Conservation (phyloP, 257 asterid genomes). For the Ajuga chamaepitys region DNA sequence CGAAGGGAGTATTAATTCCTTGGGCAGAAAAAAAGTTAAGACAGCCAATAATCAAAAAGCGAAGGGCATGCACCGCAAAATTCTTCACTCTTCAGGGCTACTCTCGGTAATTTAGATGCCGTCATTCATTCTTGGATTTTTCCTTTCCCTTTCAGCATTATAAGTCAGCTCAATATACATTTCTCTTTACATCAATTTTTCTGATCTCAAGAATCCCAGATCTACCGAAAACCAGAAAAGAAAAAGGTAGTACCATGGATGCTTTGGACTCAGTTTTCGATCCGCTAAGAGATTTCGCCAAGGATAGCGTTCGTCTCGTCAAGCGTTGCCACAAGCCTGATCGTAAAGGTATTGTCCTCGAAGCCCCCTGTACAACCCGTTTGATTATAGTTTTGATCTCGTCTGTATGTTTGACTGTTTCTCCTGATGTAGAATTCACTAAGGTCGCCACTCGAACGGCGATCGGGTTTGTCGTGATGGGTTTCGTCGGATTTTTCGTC, state of each 20-base stretch:
- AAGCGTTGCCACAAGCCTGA: conserved; percentile 66
- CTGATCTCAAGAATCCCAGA: conserved; percentile 14
- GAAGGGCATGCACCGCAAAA: not conserved
- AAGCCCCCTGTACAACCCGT: not conserved
- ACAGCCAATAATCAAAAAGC: too few relatives aligned
- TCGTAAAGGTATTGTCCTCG: conserved; percentile 41
- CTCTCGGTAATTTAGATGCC: conserved; percentile 15
- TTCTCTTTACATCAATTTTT: not conserved
- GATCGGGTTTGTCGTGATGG: conserved; percentile 61
- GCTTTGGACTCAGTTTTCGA: conserved; percentile 53
- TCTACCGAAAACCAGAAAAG: not conserved
- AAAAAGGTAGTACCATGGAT: conserved; percentile 25
- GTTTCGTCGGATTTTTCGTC: conserved; percentile 53
- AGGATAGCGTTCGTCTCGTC: conserved; percentile 58
- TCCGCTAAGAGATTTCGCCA: conserved; percentile 49
- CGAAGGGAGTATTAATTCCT: too few relatives aligned
- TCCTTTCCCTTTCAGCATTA: not conserved
- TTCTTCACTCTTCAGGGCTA: not conserved
- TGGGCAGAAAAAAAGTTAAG: too few relatives aligned
- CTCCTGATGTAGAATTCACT: conserved; percentile 33
- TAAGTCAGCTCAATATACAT: not conserved
- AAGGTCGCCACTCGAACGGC: conserved; percentile 58
- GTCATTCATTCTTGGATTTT: conserved; percentile 10
- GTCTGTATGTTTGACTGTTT: not conserved
- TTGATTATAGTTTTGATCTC: not conserved